Percentiles rank a stretch among this genome's conserved stretches.
Evolutionary conservation across 768 basidiomycete genomes (phyloP).

Genomic region (Trametes coccinea): DNA sequence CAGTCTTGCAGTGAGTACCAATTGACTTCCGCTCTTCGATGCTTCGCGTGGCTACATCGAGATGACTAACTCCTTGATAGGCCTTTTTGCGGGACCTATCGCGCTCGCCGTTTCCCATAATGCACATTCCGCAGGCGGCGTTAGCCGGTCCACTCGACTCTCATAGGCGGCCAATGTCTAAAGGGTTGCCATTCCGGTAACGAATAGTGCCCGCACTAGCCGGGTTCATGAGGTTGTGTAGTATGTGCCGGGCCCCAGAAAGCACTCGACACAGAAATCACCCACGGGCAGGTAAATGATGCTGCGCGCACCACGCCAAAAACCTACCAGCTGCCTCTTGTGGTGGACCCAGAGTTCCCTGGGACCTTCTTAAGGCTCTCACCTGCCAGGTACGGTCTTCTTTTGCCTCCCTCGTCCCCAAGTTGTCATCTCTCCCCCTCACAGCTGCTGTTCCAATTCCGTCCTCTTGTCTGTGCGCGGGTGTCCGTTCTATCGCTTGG

Average conservation of each 20-base stretch:
- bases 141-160: background rate
- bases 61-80: slow-evolving; percentile 2
- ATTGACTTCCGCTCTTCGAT: background rate
- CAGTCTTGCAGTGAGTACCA: background rate
- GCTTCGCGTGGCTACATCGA: background rate
- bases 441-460: background rate
- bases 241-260: too few species aligned
- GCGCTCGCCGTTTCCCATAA: background rate
- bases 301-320: background rate
- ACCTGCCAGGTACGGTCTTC: slow-evolving; percentile 6
- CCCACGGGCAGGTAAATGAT: background rate
- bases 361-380: slow-evolving; percentile 5
- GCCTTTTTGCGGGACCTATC: background rate
- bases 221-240: too few species aligned
- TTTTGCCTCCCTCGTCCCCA: slow-evolving; percentile 2
- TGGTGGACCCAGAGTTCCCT: background rate
- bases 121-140: background rate
- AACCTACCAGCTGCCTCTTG: background rate
- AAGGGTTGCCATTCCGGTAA: slow-evolving; percentile 9
- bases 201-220: background rate
- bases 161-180: slow-evolving; percentile 6
- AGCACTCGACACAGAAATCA: too few species aligned
- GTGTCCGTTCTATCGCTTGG: background rate
- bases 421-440: background rate
- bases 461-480: background rate